Evolutionary conservation across 306 rosid species (phyloP), one percentile per base, ranked within the genome.

Genomic region (Cucurbita pepo): DNA sequence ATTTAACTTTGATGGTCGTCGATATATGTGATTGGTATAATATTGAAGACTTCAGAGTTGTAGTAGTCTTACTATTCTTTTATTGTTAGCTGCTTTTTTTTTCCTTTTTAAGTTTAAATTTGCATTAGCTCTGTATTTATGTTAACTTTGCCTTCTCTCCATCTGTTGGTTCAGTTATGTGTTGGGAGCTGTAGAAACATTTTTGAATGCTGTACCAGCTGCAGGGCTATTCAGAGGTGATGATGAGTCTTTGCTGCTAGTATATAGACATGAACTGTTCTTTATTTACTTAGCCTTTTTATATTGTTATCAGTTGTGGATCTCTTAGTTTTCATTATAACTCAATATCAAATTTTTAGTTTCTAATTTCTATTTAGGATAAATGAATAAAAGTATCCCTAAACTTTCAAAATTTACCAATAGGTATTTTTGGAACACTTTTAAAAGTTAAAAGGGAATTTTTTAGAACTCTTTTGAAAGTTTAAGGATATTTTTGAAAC

Each of bases 151-250:
- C 21, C 56, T 67, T 51, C 74, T 30, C 34, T 47, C 22, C 59
- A 50, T 69, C 45, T 78, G 82, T 37, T 82, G 82, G 81, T 86
- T 81, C 80, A 95, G 99, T 60, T 95, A 95, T 18, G 97, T 95
- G 66, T 79, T 95, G 90, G 99, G 99, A 83, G 99, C 99, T 52
- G 99, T 95, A 56, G 99, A 95, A 86, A 95, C 99, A 57, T 95
- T 95, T 88, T 75, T 95, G 88, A 89, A 89, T 80, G 99, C 99
- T 52, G 88, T 95, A 67, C 99, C 99, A 52, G 44, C 86, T 74
- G 99, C 99, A 82, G 97, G 97, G 64, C 86, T 95, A 61, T 95
- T 91, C 83, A 79, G 85, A 89, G 99, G 99, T 95, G 85, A 83
- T 45, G 73, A 18, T 6, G 63, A 67, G 19, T 14, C 38, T 48